Evolutionary conservation across 164 flowering plant species (phyloP).

Genomic region (Tetracentron sinense): DNA sequence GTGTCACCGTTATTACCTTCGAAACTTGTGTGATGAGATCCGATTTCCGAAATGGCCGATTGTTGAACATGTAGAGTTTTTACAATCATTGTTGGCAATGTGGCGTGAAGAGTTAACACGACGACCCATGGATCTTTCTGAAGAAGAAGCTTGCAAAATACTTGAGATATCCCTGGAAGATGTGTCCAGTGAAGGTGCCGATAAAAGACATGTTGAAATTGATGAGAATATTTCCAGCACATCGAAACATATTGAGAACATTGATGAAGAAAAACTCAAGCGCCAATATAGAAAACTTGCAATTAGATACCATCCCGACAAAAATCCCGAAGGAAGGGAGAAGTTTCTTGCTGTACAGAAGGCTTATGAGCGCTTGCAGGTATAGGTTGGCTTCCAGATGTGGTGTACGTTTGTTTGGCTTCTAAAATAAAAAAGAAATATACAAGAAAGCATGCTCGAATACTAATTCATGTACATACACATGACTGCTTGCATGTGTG

Average conservation of each 20-base stretch:
- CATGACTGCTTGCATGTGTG: no score
- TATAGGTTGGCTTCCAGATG: slow-evolving; percentile 19
- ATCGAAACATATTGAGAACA: slow-evolving; percentile 78
- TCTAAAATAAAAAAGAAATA: not conserved
- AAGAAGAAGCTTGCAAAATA: slow-evolving; percentile 96
- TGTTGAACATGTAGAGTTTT: slow-evolving; percentile 97
- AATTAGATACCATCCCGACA: slow-evolving; percentile 96
- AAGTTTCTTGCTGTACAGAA: slow-evolving; percentile 97
- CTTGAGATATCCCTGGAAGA: slow-evolving; percentile 86
- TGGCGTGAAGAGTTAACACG: slow-evolving; percentile 99
- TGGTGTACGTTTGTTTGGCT: not conserved
- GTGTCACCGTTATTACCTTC: slow-evolving; percentile 98
- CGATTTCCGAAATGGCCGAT: slow-evolving; percentile 98
- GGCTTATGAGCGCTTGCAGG: slow-evolving; percentile 99
- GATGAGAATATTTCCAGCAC: slow-evolving; percentile 47
- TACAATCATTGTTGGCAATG: slow-evolving; percentile 92
- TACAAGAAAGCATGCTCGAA: not conserved
- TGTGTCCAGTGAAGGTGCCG: slow-evolving; percentile 46
- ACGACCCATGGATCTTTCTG: slow-evolving; percentile 99
- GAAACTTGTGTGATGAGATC: slow-evolving; percentile 95
- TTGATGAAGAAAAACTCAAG: slow-evolving; percentile 98
- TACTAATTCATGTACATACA: not conserved
- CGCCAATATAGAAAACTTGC: slow-evolving; percentile 98
- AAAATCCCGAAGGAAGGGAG: slow-evolving; percentile 99
- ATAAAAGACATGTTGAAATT: slow-evolving; percentile 28